These are phyloP conservation scores for Talaromyces proteolyticus DNA, from an alignment of 495 filamentous ascomycete genomes.

Conservation along the genomic window DNA sequence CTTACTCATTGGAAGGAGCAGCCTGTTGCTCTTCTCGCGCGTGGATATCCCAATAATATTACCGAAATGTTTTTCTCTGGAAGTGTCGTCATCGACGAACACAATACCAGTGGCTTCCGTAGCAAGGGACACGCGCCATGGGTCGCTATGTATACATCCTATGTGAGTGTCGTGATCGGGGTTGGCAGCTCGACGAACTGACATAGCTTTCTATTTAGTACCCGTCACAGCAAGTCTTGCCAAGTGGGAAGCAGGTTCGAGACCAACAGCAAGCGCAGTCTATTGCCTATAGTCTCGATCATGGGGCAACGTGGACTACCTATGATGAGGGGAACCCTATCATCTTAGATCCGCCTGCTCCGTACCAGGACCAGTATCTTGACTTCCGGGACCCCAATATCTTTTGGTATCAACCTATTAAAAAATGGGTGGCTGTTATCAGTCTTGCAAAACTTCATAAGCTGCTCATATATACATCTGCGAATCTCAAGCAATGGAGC, in stretches of 20 bases:
- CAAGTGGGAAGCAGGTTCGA: conserved; percentile 22
- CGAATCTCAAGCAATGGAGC: conserved; percentile 47
- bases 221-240: conserved; percentile 13
- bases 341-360: conserved; percentile 33
- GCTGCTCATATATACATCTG: conserved; percentile 47
- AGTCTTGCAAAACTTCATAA: conserved; percentile 43
- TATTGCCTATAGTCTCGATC: conserved; percentile 50
- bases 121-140: conserved; percentile 40
- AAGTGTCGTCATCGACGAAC: conserved; percentile 42
- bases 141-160: conserved; percentile 51
- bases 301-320: conserved; percentile 45
- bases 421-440: conserved; percentile 45
- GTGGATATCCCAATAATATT: conserved; percentile 35
- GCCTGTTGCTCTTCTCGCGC: conserved; percentile 27
- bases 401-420: conserved; percentile 39
- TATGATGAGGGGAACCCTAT: conserved; percentile 48
- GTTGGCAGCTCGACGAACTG: not conserved
- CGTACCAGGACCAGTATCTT: conserved; percentile 16
- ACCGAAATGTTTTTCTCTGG: conserved; percentile 49
- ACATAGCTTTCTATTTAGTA: conserved; percentile 9
- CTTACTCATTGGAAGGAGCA: conserved; percentile 33
- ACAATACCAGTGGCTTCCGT: conserved; percentile 56
- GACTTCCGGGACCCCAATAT: conserved; percentile 57
- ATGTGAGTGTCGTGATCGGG: conserved; percentile 13
- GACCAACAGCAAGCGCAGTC: conserved; percentile 43